Conservation (phyloP, 768 basidiomycete genomes). For the Mycena alexandri region DNA sequence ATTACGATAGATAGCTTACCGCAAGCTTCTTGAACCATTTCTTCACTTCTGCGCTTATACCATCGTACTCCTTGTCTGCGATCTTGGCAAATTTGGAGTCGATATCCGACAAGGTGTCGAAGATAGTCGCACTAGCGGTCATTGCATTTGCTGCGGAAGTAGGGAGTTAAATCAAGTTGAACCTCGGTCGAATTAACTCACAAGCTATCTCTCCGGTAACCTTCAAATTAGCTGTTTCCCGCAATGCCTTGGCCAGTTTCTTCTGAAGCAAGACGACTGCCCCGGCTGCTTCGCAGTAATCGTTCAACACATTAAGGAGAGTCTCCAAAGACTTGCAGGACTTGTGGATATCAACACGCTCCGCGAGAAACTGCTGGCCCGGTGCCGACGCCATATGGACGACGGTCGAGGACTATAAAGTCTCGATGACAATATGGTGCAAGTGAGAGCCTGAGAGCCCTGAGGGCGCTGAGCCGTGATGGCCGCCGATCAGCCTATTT, state of each 20-base stretch:
- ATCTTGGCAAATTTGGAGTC: conserved; percentile 82
- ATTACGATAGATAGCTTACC: conserved; percentile 56
- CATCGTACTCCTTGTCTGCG: conserved; percentile 79
- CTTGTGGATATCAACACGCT: conserved; percentile 82
- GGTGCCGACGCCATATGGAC: conserved; percentile 39
- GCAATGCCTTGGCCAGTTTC: conserved; percentile 78
- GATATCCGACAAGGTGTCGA: conserved; percentile 78
- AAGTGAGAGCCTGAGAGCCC: no score
- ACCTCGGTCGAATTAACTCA: conserved; percentile 45
- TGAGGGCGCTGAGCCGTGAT: no score
- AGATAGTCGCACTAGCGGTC: conserved; percentile 70
- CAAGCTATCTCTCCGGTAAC: conserved; percentile 73
- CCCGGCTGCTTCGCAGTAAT: conserved; percentile 80
- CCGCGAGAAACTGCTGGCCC: conserved; percentile 55
- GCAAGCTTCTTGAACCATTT: conserved; percentile 90
- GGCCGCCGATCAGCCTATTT: no score
- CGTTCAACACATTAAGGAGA: conserved; percentile 74
- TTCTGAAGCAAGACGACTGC: conserved; percentile 76
- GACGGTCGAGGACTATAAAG: no score
- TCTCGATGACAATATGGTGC: no score
- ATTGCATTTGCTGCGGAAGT: conserved; percentile 72
- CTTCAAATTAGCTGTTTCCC: conserved; percentile 73
- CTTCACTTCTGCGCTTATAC: conserved; percentile 75
- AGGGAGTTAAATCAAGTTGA: conserved; percentile 27
- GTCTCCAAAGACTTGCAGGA: conserved; percentile 82